These are phyloP conservation scores for Lithohypha guttulata DNA, from an alignment of 2,329 filamentous ascomycete species.

Conservation along the genomic window DNA sequence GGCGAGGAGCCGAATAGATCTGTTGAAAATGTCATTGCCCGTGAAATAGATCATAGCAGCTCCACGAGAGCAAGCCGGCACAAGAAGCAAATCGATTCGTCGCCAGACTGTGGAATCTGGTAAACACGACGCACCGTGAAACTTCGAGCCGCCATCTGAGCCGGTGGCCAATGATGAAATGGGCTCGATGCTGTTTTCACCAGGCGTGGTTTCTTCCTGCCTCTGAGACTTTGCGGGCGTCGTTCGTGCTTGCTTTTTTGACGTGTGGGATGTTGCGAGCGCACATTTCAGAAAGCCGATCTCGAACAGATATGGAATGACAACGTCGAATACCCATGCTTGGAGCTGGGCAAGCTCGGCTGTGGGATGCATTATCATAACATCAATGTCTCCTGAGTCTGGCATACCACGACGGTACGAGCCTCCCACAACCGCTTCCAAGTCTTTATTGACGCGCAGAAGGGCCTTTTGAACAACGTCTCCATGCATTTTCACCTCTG, in stretches of 20 bases:
- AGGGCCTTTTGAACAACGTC: constrained; percentile 52
- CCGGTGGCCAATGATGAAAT: constrained; percentile 23
- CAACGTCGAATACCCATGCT: constrained; percentile 48
- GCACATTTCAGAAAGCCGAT: constrained; percentile 58
- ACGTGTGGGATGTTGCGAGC: constrained; percentile 44
- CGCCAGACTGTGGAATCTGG: constrained; percentile 56
- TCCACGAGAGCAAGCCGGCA: constrained; percentile 67
- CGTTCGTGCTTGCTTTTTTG: constrained; percentile 23
- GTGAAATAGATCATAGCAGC: constrained; percentile 92
- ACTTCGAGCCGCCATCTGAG: constrained; percentile 59
- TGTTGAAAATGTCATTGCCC: constrained; percentile 88
- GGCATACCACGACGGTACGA: constrained; percentile 72
- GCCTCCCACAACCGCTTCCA: constrained; percentile 66
- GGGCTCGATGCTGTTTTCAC: not conserved
- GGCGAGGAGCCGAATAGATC: constrained; percentile 70
- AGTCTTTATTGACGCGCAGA: constrained; percentile 47
- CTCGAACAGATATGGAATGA: constrained; percentile 52
- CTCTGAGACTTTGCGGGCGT: constrained; percentile 5
- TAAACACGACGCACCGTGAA: constrained; percentile 75
- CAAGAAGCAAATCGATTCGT: constrained; percentile 73
- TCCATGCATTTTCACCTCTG: constrained; percentile 62
- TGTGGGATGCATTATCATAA: constrained; percentile 63
- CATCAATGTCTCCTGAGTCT: constrained; percentile 71
- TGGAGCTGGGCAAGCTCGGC: constrained; percentile 50
- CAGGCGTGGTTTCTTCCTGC: not conserved